Base-by-base conservation (phyloP, 176 grass and related monocot genomes). In the Alloteropsis semialata region DNA sequence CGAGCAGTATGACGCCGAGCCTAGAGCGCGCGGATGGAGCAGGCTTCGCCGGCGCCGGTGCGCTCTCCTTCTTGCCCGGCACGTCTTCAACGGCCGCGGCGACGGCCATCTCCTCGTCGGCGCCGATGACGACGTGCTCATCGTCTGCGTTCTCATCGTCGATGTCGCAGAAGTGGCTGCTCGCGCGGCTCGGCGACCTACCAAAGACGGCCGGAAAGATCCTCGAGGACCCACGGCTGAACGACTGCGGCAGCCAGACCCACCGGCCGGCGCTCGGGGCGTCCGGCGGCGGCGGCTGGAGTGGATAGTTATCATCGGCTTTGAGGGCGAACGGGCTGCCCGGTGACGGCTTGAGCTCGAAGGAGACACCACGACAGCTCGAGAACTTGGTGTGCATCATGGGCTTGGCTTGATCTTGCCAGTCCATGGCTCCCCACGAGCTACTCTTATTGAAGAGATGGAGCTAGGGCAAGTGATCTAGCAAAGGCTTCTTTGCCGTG, bases 121-220 rank as follows among this genome's bases (percentile, higher is more conserved):
- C 56, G 4, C 21, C 39, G 50, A 60, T 33, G 21, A 42, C 32
- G 58, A 64, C 74, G 30, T 32, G 24, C 46, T 65, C 75, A 5
- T 69, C 50, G n/a, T 70, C 79, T 11, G 19, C 17, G 8, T 55
- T 67, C 8, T 79, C 61, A 38, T 58, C 74, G 8, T 84, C 84
- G 30, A 94, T 80, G 87, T 94, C 89, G 46, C 92, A 89, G 75
- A 91, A 94, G 70, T 94, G 92, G 76, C 57, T 91, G 74, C 92
- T 94, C 11, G 51, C 44, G 33, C 48, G 80, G 79, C 89, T 94
- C 19, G 0, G 3, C 0, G 87, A 76, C 46, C 72, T 77, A 6
- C 10, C 48, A 1, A 80, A 4, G 12, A n/a, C 15, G 42, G 59
- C 37, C 39, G 65, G 80, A 13, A 82, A 64, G 56, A 84, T 70